Evolutionary conservation across 2,329 filamentous ascomycete species (phyloP), one percentile per base, ranked within the genome.

Genomic region (Fusarium sp.): DNA sequence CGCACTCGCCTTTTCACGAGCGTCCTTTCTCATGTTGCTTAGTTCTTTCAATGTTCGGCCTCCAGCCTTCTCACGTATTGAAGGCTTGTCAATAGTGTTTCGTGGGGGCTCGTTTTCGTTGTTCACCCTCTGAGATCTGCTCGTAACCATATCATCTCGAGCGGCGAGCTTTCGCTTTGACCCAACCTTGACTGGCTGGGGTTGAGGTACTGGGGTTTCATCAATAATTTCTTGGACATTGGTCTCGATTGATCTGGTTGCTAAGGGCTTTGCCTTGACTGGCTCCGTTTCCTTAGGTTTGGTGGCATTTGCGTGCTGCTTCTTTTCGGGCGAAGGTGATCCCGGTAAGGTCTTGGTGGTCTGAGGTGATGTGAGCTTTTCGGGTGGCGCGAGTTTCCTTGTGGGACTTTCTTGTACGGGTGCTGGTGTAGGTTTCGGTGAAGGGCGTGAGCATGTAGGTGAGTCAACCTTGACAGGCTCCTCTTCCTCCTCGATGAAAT

Each of bases 131-230:
- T 77, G 75, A 5, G 74, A 78, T 38, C 79, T 79, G 6, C 69
- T 72, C 15, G 80, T 81, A 33, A 86, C 85, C 36, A 86, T 84
- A 48, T 91, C 89, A 24, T 91, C 89, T 54, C 87, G 84, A 39
- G 85, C 83, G 57, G 85, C 86, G 52, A 87, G 84, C 76, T 92
- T 92, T 59, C 90, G 84, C 83, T 92, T 92, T 59, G 88, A 84
- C 52, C 86, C 86, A 38, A 84, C 80, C 80, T 87, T 90, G 44
- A 76, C 64, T 54, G 77, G 75, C 18, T 78, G 77, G 33, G 62
- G 56, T n/a, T 76, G 76, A 36, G 63, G 52, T 17, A 70, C 68
- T 18, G 70, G 62, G 22, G 65, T 45, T 44, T 78, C 72, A 18
- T 56, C 36, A 14, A 61, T 42, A 6, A 38, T 31, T 36, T 67